These are phyloP conservation scores for Ceriops tagal DNA, from an alignment of 345 rosid genomes.

Conservation along the genomic window DNA sequence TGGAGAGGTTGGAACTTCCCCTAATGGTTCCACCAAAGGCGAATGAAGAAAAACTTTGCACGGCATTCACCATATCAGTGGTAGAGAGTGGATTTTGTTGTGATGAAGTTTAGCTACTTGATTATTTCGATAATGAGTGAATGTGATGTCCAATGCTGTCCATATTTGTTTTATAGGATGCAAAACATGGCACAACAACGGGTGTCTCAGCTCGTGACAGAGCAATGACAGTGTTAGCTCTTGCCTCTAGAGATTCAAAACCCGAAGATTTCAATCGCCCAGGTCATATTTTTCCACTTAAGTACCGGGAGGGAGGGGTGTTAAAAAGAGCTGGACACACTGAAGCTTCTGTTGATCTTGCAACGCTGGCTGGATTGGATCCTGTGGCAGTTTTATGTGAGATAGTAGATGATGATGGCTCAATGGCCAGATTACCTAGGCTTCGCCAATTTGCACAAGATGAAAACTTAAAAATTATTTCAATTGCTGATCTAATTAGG, in stretches of 20 bases:
- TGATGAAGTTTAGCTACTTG: not conserved
- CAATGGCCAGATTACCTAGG: conserved; percentile 34
- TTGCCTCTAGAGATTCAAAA: conserved; percentile 25
- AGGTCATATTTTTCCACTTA: conserved; percentile 32
- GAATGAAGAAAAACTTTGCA: conserved; percentile 76
- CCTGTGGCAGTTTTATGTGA: conserved; percentile 35
- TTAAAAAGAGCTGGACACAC: conserved; percentile 36
- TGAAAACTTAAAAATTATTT: conserved; percentile 27
- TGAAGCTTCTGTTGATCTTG: conserved; percentile 32
- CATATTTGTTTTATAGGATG: conserved; percentile 15
- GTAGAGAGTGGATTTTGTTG: conserved; percentile 31
- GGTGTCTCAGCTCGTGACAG: conserved; percentile 35
- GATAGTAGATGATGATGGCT: conserved; percentile 35
- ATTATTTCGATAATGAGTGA: too few species aligned
- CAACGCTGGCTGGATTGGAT: conserved; percentile 28
- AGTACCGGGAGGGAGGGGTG: conserved; percentile 33
- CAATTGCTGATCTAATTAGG: conserved; percentile 32
- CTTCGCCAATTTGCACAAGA: conserved; percentile 27
- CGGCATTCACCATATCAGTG: conserved; percentile 89
- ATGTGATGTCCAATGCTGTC: too few species aligned
- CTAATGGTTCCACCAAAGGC: conserved; percentile 68
- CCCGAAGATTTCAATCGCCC: conserved; percentile 34
- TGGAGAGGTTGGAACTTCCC: conserved; percentile 78
- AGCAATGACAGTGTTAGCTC: conserved; percentile 25
- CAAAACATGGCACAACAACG: conserved; percentile 30